Evolutionary conservation across 2,329 filamentous ascomycete species (phyloP), one percentile per base, ranked within the genome.

Genomic region (Dothiorella sarmentorum): DNA sequence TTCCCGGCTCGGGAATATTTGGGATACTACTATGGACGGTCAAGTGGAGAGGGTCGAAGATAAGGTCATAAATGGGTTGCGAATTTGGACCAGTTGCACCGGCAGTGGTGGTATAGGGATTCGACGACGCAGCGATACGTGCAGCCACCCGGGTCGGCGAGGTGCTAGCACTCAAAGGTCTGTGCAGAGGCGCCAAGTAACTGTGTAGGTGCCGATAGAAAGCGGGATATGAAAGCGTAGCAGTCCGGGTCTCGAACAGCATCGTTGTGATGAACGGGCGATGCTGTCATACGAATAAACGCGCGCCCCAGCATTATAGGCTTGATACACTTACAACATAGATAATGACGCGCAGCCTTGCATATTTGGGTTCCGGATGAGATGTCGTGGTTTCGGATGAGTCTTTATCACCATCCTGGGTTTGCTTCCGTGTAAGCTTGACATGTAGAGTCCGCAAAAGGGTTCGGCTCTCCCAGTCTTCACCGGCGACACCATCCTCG

Each of bases 201-300:
- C 74, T 76, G 62, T 84, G 79, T 3, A 85, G 65, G 58, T 78
- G 73, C 51, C 71, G 72, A 67, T 80, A 80, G 67, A 80, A 79
- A 10, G 69, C 67, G 2, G 73, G 64, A 7, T 77, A 70, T 33
- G 66, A 69, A 17, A 82, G 68, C 1, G 84, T 82, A 56, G 83
- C 78, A 6, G 87, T 86, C 45, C 79, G 78, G 40, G 81, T 75
- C 47, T 81, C 74, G 70, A 93, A 93, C 3, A 94, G 76, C 61
- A 94, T 87, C 1, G 86, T 83, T 69, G 89, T 92, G 47, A 93
- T 82, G 71, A 93, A 93, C 0, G 90, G 90, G 22, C 81, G 82
- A 69, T 86, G 77, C 71, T 74, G 51, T 35, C 7, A 7, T 5
- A 31, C 13, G 7, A 10, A 18, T 59, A 20, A 55, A 56, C 18